Percentiles rank a stretch among this genome's conserved stretches.
Evolutionary conservation across 352 stramenopile species (phyloP).

Genomic region (Stephanocyclus meneghinianus): DNA sequence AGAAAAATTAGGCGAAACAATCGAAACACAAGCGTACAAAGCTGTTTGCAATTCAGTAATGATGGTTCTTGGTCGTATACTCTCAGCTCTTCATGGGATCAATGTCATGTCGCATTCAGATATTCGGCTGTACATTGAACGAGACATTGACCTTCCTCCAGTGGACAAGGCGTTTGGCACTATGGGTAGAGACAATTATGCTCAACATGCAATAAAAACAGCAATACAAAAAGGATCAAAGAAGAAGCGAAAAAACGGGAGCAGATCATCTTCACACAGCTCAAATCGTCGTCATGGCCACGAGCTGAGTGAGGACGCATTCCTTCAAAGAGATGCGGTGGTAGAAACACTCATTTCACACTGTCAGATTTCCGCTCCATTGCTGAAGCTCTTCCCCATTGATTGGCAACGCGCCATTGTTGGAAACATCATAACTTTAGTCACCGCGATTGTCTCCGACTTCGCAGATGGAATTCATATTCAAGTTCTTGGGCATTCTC

Average conservation of each 20-base stretch:
- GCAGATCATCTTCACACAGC: constrained; percentile 27
- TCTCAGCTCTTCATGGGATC: constrained; percentile 73
- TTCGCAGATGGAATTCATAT: constrained; percentile 77
- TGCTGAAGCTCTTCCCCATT: constrained; percentile 79
- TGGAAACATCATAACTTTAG: constrained; percentile 80
- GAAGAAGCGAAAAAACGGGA: constrained; percentile 54
- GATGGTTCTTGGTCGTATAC: constrained; percentile 60
- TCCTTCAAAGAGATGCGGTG: constrained; percentile 76
- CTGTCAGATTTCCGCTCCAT: constrained; percentile 78
- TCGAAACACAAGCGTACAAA: constrained; percentile 79
- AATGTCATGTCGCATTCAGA: constrained; percentile 79
- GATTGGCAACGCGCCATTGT: constrained; percentile 79
- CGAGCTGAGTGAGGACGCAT: constrained; percentile 52
- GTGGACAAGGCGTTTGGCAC: constrained; percentile 40
- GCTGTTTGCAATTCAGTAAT: constrained; percentile 70
- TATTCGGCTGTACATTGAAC: constrained; percentile 73
- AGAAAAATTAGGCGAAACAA: constrained; percentile 79
- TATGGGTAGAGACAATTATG: constrained; percentile 61
- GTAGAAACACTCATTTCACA: constrained; percentile 79
- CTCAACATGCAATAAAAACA: constrained; percentile 65
- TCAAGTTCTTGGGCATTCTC: constrained; percentile 73
- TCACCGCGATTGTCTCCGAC: constrained; percentile 73
- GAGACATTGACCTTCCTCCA: constrained; percentile 67
- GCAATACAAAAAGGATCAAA: constrained; percentile 63
- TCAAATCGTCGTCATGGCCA: constrained; percentile 38